These are phyloP conservation scores for Haplosporangium gracile DNA, from an alignment of 192 early-diverging fungal genomes.

Conservation along the genomic window DNA sequence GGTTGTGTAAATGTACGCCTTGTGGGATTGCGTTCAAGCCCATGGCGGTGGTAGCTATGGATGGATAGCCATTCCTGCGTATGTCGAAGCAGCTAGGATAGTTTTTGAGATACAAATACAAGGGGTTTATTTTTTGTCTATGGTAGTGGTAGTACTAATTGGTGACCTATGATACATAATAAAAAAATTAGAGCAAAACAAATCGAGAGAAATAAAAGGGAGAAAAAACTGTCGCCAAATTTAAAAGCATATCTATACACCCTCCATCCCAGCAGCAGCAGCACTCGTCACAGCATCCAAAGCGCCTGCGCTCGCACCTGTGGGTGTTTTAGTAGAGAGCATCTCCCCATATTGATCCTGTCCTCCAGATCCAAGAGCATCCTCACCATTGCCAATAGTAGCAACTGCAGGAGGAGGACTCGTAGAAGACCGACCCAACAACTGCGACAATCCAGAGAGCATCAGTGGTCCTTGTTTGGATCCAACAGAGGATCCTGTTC, in stretches of 20 bases:
- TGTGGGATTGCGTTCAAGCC: no score
- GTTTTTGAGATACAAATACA: background rate
- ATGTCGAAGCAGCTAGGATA: no score
- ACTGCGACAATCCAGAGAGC: conserved; percentile 22
- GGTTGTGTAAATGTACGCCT: no score
- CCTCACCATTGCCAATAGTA: background rate
- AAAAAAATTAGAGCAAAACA: no score
- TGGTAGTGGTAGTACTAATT: background rate
- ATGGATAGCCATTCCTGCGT: background rate
- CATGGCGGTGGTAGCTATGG: background rate
- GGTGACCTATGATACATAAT: no score
- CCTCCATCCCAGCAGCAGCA: conserved; percentile 31
- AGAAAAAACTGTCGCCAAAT: background rate
- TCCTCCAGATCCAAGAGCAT: background rate
- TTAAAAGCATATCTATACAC: background rate
- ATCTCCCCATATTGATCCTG: background rate
- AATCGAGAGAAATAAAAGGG: background rate
- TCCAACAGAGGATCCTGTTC: background rate
- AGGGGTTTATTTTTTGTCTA: background rate
- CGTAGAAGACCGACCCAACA: conserved; percentile 15
- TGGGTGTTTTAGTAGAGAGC: background rate
- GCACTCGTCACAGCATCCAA: conserved; percentile 36
- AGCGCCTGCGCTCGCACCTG: background rate
- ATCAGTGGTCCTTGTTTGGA: background rate
- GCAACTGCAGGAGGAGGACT: background rate